These are phyloP conservation scores for Arthonia radiata DNA, from an alignment of 495 filamentous ascomycete genomes.

Conservation along the genomic window DNA sequence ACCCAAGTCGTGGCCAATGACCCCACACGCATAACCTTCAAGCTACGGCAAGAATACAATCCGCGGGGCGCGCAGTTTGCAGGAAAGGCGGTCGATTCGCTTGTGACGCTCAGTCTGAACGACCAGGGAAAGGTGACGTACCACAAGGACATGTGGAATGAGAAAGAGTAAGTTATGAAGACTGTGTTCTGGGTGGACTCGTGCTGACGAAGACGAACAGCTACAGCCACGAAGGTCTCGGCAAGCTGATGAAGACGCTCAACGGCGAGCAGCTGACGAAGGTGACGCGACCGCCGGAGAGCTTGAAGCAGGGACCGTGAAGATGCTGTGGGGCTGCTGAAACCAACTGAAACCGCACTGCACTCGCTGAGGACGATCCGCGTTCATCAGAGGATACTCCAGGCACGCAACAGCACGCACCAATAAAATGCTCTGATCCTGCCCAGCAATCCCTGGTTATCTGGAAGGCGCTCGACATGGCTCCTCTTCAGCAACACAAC, in stretches of 20 bases:
- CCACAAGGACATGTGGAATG: not conserved
- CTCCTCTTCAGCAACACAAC: too few relatives aligned
- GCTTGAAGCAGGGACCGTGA: too few relatives aligned
- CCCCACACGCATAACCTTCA: slow-evolving; percentile 16
- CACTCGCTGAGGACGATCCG: too few relatives aligned
- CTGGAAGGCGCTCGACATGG: too few relatives aligned
- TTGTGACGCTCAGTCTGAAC: slow-evolving; percentile 19
- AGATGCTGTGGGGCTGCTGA: too few relatives aligned
- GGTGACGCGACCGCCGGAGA: too few relatives aligned
- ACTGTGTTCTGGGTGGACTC: too few relatives aligned
- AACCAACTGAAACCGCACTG: too few relatives aligned
- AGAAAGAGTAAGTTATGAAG: slow-evolving; percentile 19
- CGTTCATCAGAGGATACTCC: too few relatives aligned
- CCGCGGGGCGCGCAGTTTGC: slow-evolving; percentile 12
- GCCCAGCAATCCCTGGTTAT: too few relatives aligned
- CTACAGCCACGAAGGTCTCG: slow-evolving; percentile 23
- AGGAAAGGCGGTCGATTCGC: slow-evolving; percentile 17
- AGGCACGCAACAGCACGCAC: too few relatives aligned
- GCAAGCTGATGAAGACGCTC: slow-evolving; percentile 21
- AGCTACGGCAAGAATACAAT: slow-evolving; percentile 22
- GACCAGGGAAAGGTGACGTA: slow-evolving; percentile 17
- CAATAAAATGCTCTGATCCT: too few relatives aligned
- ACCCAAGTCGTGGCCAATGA: slow-evolving; percentile 17
- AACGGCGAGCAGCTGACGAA: slow-evolving; percentile 23
- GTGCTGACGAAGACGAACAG: slow-evolving; percentile 27